Evolutionary conservation across 2,329 filamentous ascomycete genomes (phyloP).

Genomic region (Paecilomyces sp.): DNA sequence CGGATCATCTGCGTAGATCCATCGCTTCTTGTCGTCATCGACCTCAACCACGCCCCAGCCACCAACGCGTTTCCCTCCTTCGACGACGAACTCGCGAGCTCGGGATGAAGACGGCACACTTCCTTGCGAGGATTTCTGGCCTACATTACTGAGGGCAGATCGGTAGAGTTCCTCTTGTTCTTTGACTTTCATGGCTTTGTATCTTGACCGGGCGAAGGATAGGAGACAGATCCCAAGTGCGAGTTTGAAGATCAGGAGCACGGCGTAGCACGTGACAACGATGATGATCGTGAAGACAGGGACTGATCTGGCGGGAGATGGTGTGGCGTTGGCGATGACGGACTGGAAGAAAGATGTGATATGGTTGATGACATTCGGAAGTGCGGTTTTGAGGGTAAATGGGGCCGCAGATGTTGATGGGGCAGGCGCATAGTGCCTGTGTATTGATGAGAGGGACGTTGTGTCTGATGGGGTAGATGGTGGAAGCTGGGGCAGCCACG

Average conservation of each 20-base stretch:
- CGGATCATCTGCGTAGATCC: slow-evolving; percentile 80
- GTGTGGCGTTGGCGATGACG: slow-evolving; percentile 34
- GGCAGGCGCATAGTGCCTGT: slow-evolving; percentile 48
- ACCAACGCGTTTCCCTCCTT: slow-evolving; percentile 68
- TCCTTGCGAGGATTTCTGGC: slow-evolving; percentile 4
- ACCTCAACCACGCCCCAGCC: slow-evolving; percentile 83
- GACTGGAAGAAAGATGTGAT: slow-evolving; percentile 31
- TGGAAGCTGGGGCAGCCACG: slow-evolving; percentile 69
- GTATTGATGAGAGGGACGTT: slow-evolving; percentile 36
- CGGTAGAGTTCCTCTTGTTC: slow-evolving; percentile 39
- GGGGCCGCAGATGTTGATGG: slow-evolving; percentile 60
- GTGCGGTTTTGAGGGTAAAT: slow-evolving; percentile 48
- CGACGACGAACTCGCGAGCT: slow-evolving; percentile 49
- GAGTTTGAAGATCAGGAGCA: slow-evolving; percentile 77
- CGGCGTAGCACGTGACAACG: slow-evolving; percentile 75
- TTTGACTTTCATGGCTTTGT: slow-evolving; percentile 68
- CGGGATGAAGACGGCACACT: slow-evolving; percentile 17
- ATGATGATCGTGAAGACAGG: slow-evolving; percentile 64
- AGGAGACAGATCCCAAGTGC: slow-evolving; percentile 83
- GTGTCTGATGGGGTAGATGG: slow-evolving; percentile 21
- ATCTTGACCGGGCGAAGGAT: slow-evolving; percentile 69
- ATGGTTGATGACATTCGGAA: slow-evolving; percentile 47
- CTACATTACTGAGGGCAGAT: slow-evolving; percentile 1
- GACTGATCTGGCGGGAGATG: slow-evolving; percentile 33
- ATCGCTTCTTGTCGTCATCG: slow-evolving; percentile 74